A percentile compares a stretch with the other conserved stretches of the same genome.
Conservation (phyloP, 148 eudicot genomes). For the Persicaria maculosa region DNA sequence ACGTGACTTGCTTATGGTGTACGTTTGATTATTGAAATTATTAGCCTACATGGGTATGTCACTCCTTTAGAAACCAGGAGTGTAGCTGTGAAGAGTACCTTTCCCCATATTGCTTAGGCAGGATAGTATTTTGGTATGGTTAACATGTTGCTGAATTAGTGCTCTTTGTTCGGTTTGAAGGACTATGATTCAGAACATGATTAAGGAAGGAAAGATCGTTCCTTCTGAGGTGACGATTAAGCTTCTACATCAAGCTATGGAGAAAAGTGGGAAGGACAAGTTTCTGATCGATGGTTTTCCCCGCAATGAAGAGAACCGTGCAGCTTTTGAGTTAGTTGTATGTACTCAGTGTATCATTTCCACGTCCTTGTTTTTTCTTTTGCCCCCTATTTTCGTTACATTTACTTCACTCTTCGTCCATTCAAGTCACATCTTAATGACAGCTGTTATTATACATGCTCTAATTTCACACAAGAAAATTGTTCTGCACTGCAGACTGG, state of each 20-base stretch:
- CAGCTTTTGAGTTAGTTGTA: constrained; percentile 25
- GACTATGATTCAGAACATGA: constrained; percentile 30
- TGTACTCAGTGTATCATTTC: constrained; percentile 9
- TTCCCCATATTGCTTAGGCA: not conserved
- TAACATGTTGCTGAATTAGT: not conserved
- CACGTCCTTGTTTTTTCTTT: not conserved
- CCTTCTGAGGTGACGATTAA: constrained; percentile 28
- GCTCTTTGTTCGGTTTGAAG: constrained; percentile 13
- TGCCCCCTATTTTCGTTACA: not conserved
- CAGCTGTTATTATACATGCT: not conserved
- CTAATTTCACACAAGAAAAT: not conserved
- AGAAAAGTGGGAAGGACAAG: constrained; percentile 20
- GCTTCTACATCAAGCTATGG: constrained; percentile 28
- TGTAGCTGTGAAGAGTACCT: not conserved
- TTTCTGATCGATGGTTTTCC: constrained; percentile 45
- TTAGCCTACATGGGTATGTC: not conserved
- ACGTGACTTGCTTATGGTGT: not conserved
- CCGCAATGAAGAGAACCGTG: constrained; percentile 34
- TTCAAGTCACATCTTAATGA: not conserved
- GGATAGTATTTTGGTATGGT: not conserved
- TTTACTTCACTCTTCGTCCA: not conserved
- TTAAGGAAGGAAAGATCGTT: constrained; percentile 30
- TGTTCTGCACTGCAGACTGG: constrained; percentile 16
- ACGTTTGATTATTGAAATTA: not conserved
- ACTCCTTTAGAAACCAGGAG: too few relatives aligned